These are phyloP conservation scores for Agapanthus africanus DNA, from an alignment of 106 monocot species.

Conservation along the genomic window DNA sequence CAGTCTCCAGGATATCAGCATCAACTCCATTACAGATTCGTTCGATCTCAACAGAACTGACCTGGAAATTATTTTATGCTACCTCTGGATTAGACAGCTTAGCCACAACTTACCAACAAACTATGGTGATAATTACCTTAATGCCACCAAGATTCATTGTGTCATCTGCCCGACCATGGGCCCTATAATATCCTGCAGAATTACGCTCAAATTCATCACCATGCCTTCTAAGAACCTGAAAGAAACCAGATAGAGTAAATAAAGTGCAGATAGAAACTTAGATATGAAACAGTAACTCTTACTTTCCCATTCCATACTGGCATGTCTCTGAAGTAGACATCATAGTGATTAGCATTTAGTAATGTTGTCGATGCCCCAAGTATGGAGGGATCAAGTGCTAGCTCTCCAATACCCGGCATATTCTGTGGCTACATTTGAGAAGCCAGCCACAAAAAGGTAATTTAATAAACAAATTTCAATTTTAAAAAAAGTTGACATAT, in stretches of 20 bases:
- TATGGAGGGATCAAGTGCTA: constrained; percentile 72
- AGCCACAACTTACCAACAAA: not conserved
- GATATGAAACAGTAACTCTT: not conserved
- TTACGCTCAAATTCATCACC: constrained; percentile 92
- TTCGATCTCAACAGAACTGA: constrained; percentile 93
- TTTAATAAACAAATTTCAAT: not conserved
- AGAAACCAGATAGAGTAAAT: not conserved
- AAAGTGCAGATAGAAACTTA: not conserved
- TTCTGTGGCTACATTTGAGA: constrained; percentile 33
- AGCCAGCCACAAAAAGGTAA: not conserved
- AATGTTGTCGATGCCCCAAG: constrained; percentile 78
- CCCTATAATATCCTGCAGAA: constrained; percentile 61
- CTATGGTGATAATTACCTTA: constrained; percentile 39
- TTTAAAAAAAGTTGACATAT: not conserved
- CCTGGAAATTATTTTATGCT: constrained; percentile 21
- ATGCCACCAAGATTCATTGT: constrained; percentile 99
- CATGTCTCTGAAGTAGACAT: constrained; percentile 87
- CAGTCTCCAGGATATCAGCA: constrained; percentile 67
- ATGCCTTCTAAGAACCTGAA: constrained; percentile 83
- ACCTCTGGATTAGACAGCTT: not conserved
- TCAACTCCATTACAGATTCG: constrained; percentile 72
- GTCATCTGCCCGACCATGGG: constrained; percentile 96
- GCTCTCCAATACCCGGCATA: constrained; percentile 62
- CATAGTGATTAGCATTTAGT: constrained; percentile 78
- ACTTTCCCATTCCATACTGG: constrained; percentile 76